These are phyloP conservation scores for Pistacia integerrima DNA, from an alignment of 345 rosid species.

Conservation along the genomic window DNA sequence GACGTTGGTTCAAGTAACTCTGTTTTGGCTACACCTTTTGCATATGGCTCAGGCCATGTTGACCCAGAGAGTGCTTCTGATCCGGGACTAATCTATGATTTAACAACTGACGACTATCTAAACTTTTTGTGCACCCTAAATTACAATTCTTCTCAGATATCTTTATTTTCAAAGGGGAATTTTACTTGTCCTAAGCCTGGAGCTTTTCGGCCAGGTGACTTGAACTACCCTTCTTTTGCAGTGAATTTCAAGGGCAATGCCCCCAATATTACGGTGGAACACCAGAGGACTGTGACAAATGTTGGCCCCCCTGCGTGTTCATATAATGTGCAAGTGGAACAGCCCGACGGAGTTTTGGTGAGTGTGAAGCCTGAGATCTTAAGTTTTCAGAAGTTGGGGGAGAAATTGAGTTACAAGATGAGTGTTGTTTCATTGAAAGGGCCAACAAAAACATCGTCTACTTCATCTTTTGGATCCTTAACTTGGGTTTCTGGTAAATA, in stretches of 20 bases:
- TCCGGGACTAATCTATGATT: slow-evolving; percentile 57
- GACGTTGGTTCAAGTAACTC: slow-evolving; percentile 25
- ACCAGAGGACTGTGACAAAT: slow-evolving; percentile 48
- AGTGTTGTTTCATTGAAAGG: slow-evolving; percentile 28
- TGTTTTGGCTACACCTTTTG: slow-evolving; percentile 42
- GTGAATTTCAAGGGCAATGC: slow-evolving; percentile 32
- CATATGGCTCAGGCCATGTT: slow-evolving; percentile 59
- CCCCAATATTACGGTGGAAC: slow-evolving; percentile 19
- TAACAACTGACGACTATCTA: slow-evolving; percentile 41
- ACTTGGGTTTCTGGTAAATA: slow-evolving; percentile 58
- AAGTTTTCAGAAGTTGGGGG: slow-evolving; percentile 37
- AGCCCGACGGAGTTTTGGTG: slow-evolving; percentile 45
- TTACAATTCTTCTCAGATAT: slow-evolving; percentile 39
- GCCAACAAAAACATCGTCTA: neutral
- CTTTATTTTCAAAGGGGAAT: slow-evolving; percentile 23
- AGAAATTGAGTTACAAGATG: slow-evolving; percentile 61
- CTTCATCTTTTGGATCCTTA: slow-evolving; percentile 57
- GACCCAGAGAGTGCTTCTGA: slow-evolving; percentile 54
- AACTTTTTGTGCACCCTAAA: slow-evolving; percentile 52
- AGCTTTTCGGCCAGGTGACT: slow-evolving; percentile 35
- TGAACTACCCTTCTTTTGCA: slow-evolving; percentile 67
- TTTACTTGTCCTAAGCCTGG: slow-evolving; percentile 32
- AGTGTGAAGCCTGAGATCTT: slow-evolving; percentile 38
- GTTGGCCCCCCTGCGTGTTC: slow-evolving; percentile 33
- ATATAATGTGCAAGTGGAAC: slow-evolving; percentile 38